Evolutionary conservation across 331 rosid genomes (phyloP), one percentile per base, ranked within the genome.

Genomic region (Cydonia oblonga): DNA sequence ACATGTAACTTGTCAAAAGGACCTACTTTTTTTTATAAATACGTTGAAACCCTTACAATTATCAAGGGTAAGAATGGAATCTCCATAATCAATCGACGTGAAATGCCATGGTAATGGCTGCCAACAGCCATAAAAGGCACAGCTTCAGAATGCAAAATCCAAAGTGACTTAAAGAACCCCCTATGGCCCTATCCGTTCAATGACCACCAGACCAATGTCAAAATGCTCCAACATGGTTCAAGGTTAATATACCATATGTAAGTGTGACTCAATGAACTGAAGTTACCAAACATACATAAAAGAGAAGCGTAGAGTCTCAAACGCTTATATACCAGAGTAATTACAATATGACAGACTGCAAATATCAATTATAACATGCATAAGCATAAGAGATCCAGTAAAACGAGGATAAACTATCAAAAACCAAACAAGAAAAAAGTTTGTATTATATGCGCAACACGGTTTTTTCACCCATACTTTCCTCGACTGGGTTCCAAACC

Each of bases 1-100:
- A 75, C 71, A 73, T 72, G 64, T 11, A 62, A 64, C 68, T 38
- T 7, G 76, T 78, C 79, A 87, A 61, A 76, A 64, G 28, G 72
- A 78, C 73, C 24, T 25, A n/a, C n/a, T n/a, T 28, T 59, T 40
- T 29, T 22, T 16, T 30, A 30, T 22, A 40, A 11, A 40, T 40
- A 3, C 15, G 15, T 40, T 40, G 52, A 54, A 23, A 28, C 24
- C 68, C 61, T 56, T 40, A 0, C 46, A 16, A 14, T 13, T 28
- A 71, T 51, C 26, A 19, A 6, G 15, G 22, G 38, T 51, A 23
- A 64, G 23, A 18, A 16, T 33, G 46, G 66, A 62, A 29, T 26
- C 20, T 70, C 66, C 16, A 12, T 26, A 51, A 28, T 10, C 54
- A 60, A 18, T 49, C 57, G 70, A 51, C 28, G 25, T 59, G 32